phyloP scores from a whole-genome alignment of 2,329 filamentous ascomycete genomes.

The Diaporthe ampelina region DNA sequence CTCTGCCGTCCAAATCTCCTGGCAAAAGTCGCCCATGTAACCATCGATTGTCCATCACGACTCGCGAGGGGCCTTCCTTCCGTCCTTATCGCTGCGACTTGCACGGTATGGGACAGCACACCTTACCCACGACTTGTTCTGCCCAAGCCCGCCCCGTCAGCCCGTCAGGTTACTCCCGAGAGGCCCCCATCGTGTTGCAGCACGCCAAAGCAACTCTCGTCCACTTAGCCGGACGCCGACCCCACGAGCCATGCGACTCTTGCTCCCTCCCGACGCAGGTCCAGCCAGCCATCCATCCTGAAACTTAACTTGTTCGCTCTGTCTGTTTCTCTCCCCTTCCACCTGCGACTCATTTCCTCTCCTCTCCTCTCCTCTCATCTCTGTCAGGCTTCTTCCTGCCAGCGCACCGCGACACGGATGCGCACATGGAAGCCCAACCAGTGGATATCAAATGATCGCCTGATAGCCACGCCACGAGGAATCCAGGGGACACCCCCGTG shows the following conservation, averaged over 20 bases:
- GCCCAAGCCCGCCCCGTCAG: background rate
- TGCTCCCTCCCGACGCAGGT: constrained; percentile 11
- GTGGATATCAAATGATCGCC: constrained; percentile 10
- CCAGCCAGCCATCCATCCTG: constrained; percentile 15
- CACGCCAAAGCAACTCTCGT: constrained; percentile 15
- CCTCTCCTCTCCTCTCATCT: background rate
- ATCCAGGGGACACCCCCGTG: constrained; percentile 13
- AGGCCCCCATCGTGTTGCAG: constrained; percentile 26
- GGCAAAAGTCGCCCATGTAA: constrained; percentile 27
- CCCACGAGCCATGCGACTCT: constrained; percentile 33
- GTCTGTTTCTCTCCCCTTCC: background rate
- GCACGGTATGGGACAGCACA: constrained; percentile 4
- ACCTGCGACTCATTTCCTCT: background rate
- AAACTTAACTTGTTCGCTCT: background rate
- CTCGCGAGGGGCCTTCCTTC: constrained; percentile 19
- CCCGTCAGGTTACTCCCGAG: constrained; percentile 27
- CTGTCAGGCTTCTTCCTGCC: constrained; percentile 4
- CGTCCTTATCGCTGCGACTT: background rate
- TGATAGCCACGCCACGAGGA: constrained; percentile 4
- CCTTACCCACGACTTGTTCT: constrained; percentile 30
- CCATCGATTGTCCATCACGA: background rate
- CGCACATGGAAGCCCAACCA: constrained; percentile 18
- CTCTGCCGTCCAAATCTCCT: constrained; percentile 24
- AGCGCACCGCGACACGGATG: constrained; percentile 11
- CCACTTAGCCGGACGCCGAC: background rate